Evolutionary conservation across 257 asterid genomes (phyloP).

Genomic region (Scutellaria galericulata): DNA sequence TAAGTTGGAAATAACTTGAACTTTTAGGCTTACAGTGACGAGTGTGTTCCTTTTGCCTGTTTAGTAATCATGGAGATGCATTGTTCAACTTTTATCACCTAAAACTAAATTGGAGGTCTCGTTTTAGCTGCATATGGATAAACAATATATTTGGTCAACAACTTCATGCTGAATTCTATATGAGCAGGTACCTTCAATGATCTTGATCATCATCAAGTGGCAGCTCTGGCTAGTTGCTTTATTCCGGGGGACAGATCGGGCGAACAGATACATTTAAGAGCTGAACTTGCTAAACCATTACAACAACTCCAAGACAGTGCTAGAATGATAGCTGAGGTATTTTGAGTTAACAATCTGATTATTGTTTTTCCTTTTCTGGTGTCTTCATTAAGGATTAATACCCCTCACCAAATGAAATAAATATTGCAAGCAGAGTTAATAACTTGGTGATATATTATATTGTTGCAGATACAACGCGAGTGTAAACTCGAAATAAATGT

Average conservation of each 20-base stretch:
- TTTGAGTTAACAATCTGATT: constrained; percentile 30
- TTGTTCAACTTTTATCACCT: constrained; percentile 1
- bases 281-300: constrained; percentile 87
- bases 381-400: constrained; percentile 4
- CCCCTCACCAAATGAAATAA: neutral
- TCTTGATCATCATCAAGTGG: constrained; percentile 94
- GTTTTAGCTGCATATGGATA: constrained; percentile 14
- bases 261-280: constrained; percentile 85
- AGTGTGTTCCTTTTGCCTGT: neutral
- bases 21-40: no score
- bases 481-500: constrained; percentile 91
- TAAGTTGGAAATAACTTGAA: no score
- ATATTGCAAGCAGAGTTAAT: constrained; percentile 16
- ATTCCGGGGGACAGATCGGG: constrained; percentile 84
- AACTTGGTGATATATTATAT: constrained; percentile 18
- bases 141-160: constrained; percentile 27
- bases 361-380: constrained; percentile 18
- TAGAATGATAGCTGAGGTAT: constrained; percentile 90
- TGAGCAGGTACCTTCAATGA: constrained; percentile 87
- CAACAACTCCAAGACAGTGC: constrained; percentile 98
- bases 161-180: constrained; percentile 14
- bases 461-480: constrained; percentile 92
- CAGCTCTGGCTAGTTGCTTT: constrained; percentile 94
- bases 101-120: constrained; percentile 5
- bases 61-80: neutral